These are phyloP conservation scores for Naganishia sp. DNA, from an alignment of 1,284 basidiomycete genomes.

Conservation along the genomic window DNA sequence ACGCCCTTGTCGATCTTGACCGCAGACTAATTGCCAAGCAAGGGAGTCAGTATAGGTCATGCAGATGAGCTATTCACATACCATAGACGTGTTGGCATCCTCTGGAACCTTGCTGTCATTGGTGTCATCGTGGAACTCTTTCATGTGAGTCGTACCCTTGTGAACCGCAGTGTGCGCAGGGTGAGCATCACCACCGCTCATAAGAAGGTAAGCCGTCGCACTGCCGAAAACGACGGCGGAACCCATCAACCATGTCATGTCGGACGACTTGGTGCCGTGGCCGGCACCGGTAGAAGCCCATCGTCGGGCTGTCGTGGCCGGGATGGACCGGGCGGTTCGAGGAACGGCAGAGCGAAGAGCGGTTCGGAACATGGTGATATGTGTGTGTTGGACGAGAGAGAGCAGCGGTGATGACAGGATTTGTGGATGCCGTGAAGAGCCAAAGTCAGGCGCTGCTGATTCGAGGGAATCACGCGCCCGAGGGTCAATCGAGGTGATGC, in stretches of 20 bases:
- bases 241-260: slow-evolving; percentile 30
- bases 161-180: slow-evolving; percentile 23
- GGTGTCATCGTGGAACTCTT: slow-evolving; percentile 29
- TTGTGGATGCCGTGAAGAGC: too few relatives aligned
- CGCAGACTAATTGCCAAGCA: slow-evolving; percentile 4
- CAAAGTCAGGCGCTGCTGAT: too few relatives aligned
- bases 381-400: background rate
- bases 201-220: slow-evolving; percentile 28
- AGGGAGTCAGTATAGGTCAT: too few relatives aligned
- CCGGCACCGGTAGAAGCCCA: slow-evolving; percentile 14
- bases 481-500: background rate
- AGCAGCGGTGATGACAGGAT: background rate
- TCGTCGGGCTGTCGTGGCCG: slow-evolving; percentile 22
- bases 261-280: slow-evolving; percentile 22
- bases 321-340: slow-evolving; percentile 24
- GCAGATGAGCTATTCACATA: background rate
- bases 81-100: slow-evolving; percentile 19
- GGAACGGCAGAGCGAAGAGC: slow-evolving; percentile 30
- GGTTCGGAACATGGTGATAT: slow-evolving; percentile 29
- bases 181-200: slow-evolving; percentile 18
- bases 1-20: slow-evolving; percentile 28
- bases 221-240: slow-evolving; percentile 32
- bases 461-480: background rate
- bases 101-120: slow-evolving; percentile 26
- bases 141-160: slow-evolving; percentile 31